Evolutionary conservation across 169 alveolate genomes (phyloP).

Genomic region (Plasmodium falciparum): DNA sequence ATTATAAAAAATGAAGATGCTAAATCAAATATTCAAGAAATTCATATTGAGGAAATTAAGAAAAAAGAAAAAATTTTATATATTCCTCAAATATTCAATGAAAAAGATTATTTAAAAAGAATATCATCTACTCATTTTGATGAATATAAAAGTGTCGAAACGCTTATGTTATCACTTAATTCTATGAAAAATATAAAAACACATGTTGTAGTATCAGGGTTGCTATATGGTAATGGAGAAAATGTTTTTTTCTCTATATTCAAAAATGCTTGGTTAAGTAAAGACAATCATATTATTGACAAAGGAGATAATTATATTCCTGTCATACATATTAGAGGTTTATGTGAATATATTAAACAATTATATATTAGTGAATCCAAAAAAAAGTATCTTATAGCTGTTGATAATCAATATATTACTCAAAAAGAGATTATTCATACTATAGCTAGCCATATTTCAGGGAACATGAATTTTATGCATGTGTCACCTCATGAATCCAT

Average conservation of each 20-base stretch:
- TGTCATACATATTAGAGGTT: conserved; percentile 35
- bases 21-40: not conserved
- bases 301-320: conserved; percentile 57
- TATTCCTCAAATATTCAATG: conserved; percentile 35
- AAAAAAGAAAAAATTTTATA: conserved; percentile 2
- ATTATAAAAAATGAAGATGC: not conserved
- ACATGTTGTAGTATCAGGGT: conserved; percentile 58
- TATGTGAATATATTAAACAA: conserved; percentile 48
- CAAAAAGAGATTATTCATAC: conserved; percentile 40
- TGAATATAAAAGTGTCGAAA: conserved; percentile 49
- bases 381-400: conserved; percentile 45
- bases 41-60: not conserved
- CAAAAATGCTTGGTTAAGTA: conserved; percentile 63
- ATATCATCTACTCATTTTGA: conserved; percentile 28
- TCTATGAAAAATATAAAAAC: conserved; percentile 41
- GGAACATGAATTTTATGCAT: conserved; percentile 10
- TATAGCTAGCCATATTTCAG: conserved; percentile 27
- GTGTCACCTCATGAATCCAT: conserved; percentile 42
- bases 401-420: conserved; percentile 33
- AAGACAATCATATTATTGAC: conserved; percentile 42
- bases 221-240: conserved; percentile 59
- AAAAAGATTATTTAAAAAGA: conserved; percentile 49
- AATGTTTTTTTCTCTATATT: conserved; percentile 35
- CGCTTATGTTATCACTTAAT: conserved; percentile 33
- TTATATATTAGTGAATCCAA: not conserved